Base-by-base conservation (phyloP, 345 rosid species). In the Cardamine chenopodiifolia region DNA sequence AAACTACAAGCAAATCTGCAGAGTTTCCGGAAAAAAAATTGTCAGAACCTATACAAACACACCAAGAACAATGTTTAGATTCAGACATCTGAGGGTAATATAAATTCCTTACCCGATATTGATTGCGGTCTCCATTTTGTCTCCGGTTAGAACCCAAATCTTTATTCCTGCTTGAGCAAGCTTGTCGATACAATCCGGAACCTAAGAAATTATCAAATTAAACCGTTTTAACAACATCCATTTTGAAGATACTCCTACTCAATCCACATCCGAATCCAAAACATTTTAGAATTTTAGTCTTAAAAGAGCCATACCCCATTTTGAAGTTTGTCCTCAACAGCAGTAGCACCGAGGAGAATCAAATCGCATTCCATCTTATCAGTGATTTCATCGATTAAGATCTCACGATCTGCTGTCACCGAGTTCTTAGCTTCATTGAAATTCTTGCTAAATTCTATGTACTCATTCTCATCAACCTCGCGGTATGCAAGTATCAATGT, bases 61-160 rank as follows among this genome's bases (percentile, higher is more conserved):
- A 52, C 34, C 22, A 52, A 42, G 44, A 45, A 76, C 52, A 55
- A 61, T 53, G 53, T 45, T 40, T 49, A 42, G 5, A 50, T 50
- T n/a, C 37, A 12, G 1, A 49, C 35, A 45, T 23, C 2, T 29
- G 40, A 64, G 10, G 29, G 32, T 32, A 35, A 15, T 49, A 23
- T 3, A 71, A 22, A 65, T 11, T 57, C 9, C 75, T 71, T 75
- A 91, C 98, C 98, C 98, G 6, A 94, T 91, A 70, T 94, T 94
- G 60, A 94, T 91, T 6, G 98, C 98, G 0, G 98, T 94, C 85
- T 94, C 98, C 97, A 94, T 90, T 79, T 94, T 94, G 79, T 94
- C 98, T 73, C 98, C 97, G 1, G 98, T 94, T 82, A 94, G 81
- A 66, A 94, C 96, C 98, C 98, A 94, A 70, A 94, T 66, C 78